phyloP scores from a whole-genome alignment of 2,329 filamentous ascomycete species.

The Pezizomycotina sp. region DNA sequence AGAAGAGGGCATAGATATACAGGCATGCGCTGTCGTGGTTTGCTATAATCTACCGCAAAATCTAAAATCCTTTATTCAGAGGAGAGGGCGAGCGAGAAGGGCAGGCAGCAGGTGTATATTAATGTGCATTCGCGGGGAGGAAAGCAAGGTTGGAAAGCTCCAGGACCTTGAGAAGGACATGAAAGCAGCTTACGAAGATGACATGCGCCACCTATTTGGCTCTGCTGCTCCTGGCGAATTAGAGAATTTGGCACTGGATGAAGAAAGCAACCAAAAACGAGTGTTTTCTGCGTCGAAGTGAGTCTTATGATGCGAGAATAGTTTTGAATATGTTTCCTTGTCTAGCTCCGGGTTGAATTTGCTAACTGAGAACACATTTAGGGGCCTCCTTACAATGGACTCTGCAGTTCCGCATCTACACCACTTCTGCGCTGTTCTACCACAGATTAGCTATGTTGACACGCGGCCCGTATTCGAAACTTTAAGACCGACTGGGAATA shows the following conservation, averaged over 20 bases:
- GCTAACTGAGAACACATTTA: constrained; percentile 24
- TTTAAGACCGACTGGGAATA: constrained; percentile 27
- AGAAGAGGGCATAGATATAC: constrained; percentile 51
- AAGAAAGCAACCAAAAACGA: too few species aligned
- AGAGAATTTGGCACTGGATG: too few species aligned
- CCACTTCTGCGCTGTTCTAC: constrained; percentile 58
- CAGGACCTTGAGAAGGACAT: constrained; percentile 53
- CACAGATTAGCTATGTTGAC: constrained; percentile 44
- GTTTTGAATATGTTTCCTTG: too few species aligned
- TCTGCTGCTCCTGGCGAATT: constrained; percentile 12
- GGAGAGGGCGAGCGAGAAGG: constrained; percentile 46
- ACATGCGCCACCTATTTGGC: constrained; percentile 35
- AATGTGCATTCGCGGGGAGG: constrained; percentile 31
- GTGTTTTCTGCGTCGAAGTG: too few species aligned
- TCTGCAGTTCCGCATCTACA: constrained; percentile 61
- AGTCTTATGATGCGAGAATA: too few species aligned
- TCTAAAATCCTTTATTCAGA: constrained; percentile 48
- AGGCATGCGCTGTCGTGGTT: constrained; percentile 46
- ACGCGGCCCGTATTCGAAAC: constrained; percentile 49
- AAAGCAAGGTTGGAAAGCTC: constrained; percentile 39
- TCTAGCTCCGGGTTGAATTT: too few species aligned
- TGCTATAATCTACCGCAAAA: constrained; percentile 47
- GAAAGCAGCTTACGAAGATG: constrained; percentile 49
- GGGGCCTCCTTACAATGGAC: constrained; percentile 53
- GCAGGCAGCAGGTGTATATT: constrained; percentile 40